A percentile compares a stretch with the other conserved stretches of the same genome.
These are phyloP conservation scores for Ormosia emarginata DNA, from an alignment of 306 rosid genomes.

Conservation along the genomic window DNA sequence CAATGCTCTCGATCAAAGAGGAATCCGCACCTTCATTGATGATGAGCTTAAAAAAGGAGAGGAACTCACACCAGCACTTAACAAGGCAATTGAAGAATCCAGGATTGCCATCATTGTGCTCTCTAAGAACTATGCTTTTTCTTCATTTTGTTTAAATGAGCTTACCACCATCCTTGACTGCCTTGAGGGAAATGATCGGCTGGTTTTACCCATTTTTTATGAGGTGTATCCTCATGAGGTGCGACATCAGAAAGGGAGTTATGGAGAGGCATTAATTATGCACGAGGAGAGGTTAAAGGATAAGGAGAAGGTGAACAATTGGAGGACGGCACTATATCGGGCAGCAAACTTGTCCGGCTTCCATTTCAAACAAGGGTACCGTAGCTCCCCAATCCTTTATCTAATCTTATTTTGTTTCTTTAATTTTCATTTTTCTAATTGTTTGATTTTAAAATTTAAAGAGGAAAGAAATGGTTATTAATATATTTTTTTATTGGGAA, in stretches of 20 bases:
- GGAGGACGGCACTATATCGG: not conserved
- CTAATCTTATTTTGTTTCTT: no score
- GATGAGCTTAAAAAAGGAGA: not conserved
- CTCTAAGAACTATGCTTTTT: not conserved
- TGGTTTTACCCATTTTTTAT: constrained; percentile 2
- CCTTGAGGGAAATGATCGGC: not conserved
- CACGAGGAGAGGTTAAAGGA: not conserved
- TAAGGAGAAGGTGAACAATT: not conserved
- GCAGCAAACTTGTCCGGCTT: no score
- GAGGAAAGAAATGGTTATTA: not conserved
- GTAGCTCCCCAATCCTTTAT: no score
- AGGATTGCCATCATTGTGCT: not conserved
- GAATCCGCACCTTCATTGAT: not conserved
- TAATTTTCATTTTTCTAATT: not conserved
- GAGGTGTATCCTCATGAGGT: constrained; percentile 1
- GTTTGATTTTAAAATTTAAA: no score
- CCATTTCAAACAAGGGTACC: not conserved
- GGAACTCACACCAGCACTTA: not conserved
- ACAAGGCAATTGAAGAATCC: not conserved
- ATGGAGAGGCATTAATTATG: not conserved
- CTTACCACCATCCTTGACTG: not conserved
- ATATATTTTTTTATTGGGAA: no score
- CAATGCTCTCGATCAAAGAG: not conserved
- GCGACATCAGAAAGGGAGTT: not conserved
- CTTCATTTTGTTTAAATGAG: not conserved